Base-by-base conservation (phyloP, 2,329 filamentous ascomycete species). In the Cylindrodendrum hubeiense region DNA sequence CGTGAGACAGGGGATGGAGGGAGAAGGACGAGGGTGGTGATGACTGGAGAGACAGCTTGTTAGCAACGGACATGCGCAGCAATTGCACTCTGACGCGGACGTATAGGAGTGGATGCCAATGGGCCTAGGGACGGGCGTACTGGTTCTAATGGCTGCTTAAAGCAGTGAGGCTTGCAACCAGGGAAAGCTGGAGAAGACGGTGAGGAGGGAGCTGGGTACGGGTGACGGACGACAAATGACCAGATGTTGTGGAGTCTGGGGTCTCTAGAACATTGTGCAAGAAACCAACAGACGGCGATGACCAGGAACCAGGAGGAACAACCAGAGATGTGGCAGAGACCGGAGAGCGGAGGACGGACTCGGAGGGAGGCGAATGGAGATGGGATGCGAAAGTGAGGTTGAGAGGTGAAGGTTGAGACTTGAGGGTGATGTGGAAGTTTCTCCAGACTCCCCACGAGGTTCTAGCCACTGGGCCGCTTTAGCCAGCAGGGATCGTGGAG, bases 401-500 rank as follows among this genome's bases (percentile, higher is more conserved):
- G 66, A 67, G 65, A 60, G 41, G 56, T 59, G 43, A 64, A 37
- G 47, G 28, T 50, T 50, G 47, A 50, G 58, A 73, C 70, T 74
- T 79, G 73, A 81, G 75, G 78, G 76, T 80, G 78, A 82, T 75
- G 79, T 81, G 78, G 79, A 81, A 81, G 79, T 77, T 80, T 79
- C 74, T 76, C 77, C 70, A 77, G 74, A 67, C 60, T 73, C 76
- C 74, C 73, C 72, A 76, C 70, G 72, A 67, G 67, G 63, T 68
- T 71, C 67, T 67, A 68, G 51, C 33, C 53, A 47, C 28, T 52
- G 19, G 30, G 46, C 65, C 67, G 69, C 66, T 67, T 70, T 62
- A 68, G 65, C 60, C 63, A 67, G 67, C 70, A 72, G 66, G 70
- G 75, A 61, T 62, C 26, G 33, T 49, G 61, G 63, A 57, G 54